A percentile compares a stretch with the other conserved stretches of the same genome.
These are phyloP conservation scores for Ophiocordyceps robertsii DNA, from an alignment of 2,329 filamentous ascomycete species.

Conservation along the genomic window DNA sequence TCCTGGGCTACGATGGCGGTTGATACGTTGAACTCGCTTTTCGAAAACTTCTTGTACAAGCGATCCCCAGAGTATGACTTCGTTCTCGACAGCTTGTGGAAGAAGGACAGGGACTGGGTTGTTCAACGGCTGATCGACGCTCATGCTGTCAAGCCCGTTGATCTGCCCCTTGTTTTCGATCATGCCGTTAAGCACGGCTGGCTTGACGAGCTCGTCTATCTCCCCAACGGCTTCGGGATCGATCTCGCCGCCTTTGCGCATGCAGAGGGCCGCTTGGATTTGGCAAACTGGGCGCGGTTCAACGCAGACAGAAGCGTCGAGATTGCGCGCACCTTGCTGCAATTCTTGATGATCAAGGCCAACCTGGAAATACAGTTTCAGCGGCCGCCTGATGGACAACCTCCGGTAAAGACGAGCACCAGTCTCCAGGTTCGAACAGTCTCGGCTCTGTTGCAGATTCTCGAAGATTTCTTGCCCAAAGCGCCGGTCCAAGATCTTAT, in stretches of 20 bases:
- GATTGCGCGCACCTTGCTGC: conserved; percentile 58
- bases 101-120: conserved; percentile 80
- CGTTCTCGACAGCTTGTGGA: conserved; percentile 83
- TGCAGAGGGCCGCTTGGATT: conserved; percentile 64
- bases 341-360: conserved; percentile 76
- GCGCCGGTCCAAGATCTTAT: conserved; percentile 55
- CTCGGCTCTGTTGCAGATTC: conserved; percentile 62
- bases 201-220: conserved; percentile 67
- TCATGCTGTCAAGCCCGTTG: conserved; percentile 57
- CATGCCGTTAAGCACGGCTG: conserved; percentile 72
- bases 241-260: conserved; percentile 81
- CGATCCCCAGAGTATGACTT: conserved; percentile 69
- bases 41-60: conserved; percentile 73
- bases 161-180: conserved; percentile 28
- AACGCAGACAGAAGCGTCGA: conserved; percentile 53
- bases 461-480: conserved; percentile 56
- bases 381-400: conserved; percentile 49
- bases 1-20: conserved; percentile 64
- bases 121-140: conserved; percentile 68
- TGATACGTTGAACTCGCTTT: conserved; percentile 63
- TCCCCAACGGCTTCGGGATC: conserved; percentile 72
- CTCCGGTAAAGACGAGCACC: conserved; percentile 46
- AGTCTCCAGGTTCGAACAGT: conserved; percentile 79
- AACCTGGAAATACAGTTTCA: conserved; percentile 67
- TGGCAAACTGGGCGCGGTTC: conserved; percentile 67